A percentile compares a stretch with the other conserved stretches of the same genome.
These are phyloP conservation scores for Globisporangium mamillatum DNA, from an alignment of 352 stramenopile species.

Conservation along the genomic window DNA sequence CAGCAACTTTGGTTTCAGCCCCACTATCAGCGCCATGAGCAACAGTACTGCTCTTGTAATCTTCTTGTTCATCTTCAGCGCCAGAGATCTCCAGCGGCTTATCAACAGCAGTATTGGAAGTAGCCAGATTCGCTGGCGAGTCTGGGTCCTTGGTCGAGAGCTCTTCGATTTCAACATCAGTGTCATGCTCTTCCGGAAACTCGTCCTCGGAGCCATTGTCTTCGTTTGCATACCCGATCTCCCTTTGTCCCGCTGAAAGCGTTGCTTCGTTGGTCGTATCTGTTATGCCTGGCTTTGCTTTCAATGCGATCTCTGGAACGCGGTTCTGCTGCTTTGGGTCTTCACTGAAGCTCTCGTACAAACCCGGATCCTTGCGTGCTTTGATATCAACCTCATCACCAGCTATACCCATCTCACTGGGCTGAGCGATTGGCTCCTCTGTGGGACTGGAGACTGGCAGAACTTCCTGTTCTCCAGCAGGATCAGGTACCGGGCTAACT, in stretches of 20 bases:
- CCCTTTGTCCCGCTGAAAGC: not conserved
- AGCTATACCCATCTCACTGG: not conserved
- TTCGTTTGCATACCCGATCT: not conserved
- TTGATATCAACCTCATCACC: not conserved
- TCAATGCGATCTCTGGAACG: not conserved
- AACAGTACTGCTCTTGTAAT: not conserved
- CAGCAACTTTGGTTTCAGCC: not conserved
- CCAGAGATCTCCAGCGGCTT: slow-evolving; percentile 1
- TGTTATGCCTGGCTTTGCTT: not conserved
- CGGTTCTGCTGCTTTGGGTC: not conserved
- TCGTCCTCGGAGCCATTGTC: not conserved
- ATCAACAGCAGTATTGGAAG: not conserved
- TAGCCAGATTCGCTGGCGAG: not conserved
- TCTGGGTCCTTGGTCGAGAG: not conserved
- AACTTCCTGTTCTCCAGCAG: not conserved
- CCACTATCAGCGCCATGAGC: not conserved
- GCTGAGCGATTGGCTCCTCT: not conserved
- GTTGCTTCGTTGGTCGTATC: not conserved
- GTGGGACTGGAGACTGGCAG: not conserved
- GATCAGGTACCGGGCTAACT: not conserved
- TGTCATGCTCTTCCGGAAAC: not conserved
- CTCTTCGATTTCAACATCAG: slow-evolving; percentile 3
- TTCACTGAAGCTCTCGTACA: slow-evolving; percentile 4
- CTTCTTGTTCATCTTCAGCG: not conserved
- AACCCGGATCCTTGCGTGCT: not conserved